Base-by-base conservation (phyloP, 352 stramenopile species). In the Globisporangium nagaii region DNA sequence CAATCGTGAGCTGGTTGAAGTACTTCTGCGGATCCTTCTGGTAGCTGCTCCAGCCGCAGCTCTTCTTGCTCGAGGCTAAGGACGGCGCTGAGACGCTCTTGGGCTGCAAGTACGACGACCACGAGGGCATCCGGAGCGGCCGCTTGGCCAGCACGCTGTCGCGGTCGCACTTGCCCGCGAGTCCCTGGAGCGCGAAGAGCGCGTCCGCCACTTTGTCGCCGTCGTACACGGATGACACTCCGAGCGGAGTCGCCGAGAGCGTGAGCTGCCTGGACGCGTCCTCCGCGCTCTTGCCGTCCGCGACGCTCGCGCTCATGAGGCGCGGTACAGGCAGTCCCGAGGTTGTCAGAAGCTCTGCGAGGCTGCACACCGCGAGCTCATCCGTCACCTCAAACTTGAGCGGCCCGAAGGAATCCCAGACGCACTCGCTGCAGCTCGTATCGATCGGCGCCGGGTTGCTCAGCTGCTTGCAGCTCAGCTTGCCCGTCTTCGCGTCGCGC, bases 371-470 rank as follows among this genome's bases (percentile, higher is more conserved):
- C 13, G 17, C 11, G 22, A 64, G 27, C 20, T 32, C 20, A 10
- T 58, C 60, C 3, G 55, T 48, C 12, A 65, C 60, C 9, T 63
- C 44, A 20, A 52, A 54, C 34, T 58, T 53, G 24, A 59, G 42
- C 11, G 56, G 41, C 0, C 56, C 56, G 32, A 51, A 57, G 13
- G 28, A 35, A 35, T 52, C 56, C 60, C 60, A 66, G 30, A 62
- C 25, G 32, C 56, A 62, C 41, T 44, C 48, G 46, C 20, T 31
- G 32, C 20, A 53, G 17, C 19, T 30, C 19, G 25, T 27, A 12
- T 54, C 35, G 11, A 24, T 35, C 25, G 24, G 24, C 17, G 44
- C 12, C 13, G 49, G 36, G 12, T 32, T 61, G 37, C 17, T 37
- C 12, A 62, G 37, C 41, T 52, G 37, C 36, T 31, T 3, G 27